Evolutionary conservation across 306 rosid genomes (phyloP).

Genomic region (Trichosanthes cucumerina): DNA sequence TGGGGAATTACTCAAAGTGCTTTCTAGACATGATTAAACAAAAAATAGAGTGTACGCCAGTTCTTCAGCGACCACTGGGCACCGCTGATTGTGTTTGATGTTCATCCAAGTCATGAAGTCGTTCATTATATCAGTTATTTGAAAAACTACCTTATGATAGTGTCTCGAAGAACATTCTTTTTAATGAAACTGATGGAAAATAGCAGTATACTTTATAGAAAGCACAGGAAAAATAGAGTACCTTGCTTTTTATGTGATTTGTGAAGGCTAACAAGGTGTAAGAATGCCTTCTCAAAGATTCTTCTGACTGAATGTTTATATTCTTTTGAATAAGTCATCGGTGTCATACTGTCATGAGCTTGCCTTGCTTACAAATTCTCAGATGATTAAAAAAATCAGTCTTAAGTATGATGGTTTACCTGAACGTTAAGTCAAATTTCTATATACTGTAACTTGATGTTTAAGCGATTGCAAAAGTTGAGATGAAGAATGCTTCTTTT

Average conservation of each 20-base stretch:
- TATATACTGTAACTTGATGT: neutral
- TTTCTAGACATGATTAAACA: neutral
- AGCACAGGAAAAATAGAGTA: neutral
- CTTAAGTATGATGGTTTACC: neutral
- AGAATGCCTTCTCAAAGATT: neutral
- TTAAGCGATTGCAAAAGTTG: neutral
- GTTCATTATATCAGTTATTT: neutral
- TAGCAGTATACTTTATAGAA: neutral
- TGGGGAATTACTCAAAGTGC: neutral
- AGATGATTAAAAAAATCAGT: neutral
- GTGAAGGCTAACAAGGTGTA: neutral
- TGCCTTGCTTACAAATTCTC: neutral
- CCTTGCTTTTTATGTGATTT: neutral
- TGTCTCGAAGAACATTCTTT: neutral
- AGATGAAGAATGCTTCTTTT: slow-evolving; percentile 6
- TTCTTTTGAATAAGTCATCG: neutral
- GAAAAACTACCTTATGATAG: neutral
- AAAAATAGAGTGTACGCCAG: neutral
- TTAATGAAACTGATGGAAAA: neutral
- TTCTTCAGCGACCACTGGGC: neutral
- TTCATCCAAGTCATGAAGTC: neutral
- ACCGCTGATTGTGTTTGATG: neutral
- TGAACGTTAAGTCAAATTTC: neutral
- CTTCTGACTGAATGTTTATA: neutral
- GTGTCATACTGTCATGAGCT: neutral